Evolutionary conservation across 2,329 filamentous ascomycete species (phyloP).

Genomic region (Aureobasidium sp.): DNA sequence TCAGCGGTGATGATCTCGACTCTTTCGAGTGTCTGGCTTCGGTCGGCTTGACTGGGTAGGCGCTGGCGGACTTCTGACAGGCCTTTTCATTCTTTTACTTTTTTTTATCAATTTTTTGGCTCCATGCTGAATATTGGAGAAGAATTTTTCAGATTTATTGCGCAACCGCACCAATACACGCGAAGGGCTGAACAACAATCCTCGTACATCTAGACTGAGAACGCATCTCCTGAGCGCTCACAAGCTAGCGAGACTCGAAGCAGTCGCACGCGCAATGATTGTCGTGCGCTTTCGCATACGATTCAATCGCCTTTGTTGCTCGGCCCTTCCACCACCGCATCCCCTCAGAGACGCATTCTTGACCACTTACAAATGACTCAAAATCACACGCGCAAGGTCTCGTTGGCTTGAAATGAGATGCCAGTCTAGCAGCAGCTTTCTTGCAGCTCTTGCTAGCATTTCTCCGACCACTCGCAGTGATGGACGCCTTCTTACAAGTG

Average conservation of each 20-base stretch:
- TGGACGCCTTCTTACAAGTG: background rate
- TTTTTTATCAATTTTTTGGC: conserved; percentile 14
- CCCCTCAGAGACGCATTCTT: background rate
- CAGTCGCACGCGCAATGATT: background rate
- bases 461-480: background rate
- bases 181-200: too few species aligned
- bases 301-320: background rate
- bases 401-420: background rate
- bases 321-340: background rate
- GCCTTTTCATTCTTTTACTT: conserved; percentile 2
- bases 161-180: background rate
- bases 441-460: background rate
- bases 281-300: background rate
- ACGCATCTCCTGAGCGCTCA: conserved; percentile 29
- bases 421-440: background rate
- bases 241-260: conserved; percentile 38
- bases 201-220: too few species aligned
- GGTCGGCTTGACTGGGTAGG: conserved; percentile 19
- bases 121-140: conserved; percentile 12
- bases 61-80: conserved; percentile 20
- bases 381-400: background rate
- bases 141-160: background rate
- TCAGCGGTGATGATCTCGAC: conserved; percentile 20
- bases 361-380: background rate
- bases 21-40: conserved; percentile 18